Conservation (phyloP, 345 rosid genomes). For the Kandelia obovata region DNA sequence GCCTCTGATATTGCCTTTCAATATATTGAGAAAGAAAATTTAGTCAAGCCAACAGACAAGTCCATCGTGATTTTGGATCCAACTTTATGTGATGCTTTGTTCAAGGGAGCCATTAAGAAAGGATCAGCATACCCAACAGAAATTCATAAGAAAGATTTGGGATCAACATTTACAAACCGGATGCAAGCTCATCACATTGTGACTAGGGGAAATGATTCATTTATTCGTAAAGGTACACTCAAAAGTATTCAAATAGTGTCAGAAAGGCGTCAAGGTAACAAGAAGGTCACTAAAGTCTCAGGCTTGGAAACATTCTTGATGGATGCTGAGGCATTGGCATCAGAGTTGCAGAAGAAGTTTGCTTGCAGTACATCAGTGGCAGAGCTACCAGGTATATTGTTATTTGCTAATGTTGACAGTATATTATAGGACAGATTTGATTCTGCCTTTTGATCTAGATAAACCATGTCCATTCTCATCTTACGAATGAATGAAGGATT, state of each 20-base stretch:
- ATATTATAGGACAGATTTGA: not conserved
- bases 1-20: conserved; percentile 76
- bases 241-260: conserved; percentile 83
- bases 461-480: no score
- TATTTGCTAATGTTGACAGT: not conserved
- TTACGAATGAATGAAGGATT: no score
- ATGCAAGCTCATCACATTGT: conserved; percentile 83
- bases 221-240: conserved; percentile 74
- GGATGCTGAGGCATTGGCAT: conserved; percentile 80
- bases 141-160: conserved; percentile 82
- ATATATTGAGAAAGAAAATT: conserved; percentile 75
- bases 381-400: conserved; percentile 66
- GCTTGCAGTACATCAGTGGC: conserved; percentile 88
- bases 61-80: conserved; percentile 75
- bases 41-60: conserved; percentile 67
- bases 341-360: conserved; percentile 94
- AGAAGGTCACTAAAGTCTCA: conserved; percentile 76
- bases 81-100: conserved; percentile 71
- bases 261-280: conserved; percentile 90
- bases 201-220: conserved; percentile 66
- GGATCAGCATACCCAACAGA: conserved; percentile 86
- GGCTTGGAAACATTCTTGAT: conserved; percentile 78
- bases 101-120: conserved; percentile 93
- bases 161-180: conserved; percentile 57
- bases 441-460: no score